Base-by-base conservation (phyloP, 2,329 filamentous ascomycete genomes). In the Aspergillus japonicus region DNA sequence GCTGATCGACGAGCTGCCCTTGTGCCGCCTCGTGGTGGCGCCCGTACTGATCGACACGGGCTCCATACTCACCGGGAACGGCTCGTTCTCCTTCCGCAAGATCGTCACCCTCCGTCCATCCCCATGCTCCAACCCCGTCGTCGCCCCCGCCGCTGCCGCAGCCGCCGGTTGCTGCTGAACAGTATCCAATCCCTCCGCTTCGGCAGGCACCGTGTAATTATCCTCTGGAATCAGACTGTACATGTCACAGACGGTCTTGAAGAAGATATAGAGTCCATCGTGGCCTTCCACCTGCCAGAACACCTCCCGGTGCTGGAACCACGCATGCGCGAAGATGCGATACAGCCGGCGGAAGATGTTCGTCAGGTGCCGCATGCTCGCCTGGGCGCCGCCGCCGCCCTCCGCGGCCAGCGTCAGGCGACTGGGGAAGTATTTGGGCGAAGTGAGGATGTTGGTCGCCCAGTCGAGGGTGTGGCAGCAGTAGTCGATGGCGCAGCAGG, bases 391-490 rank as follows among this genome's bases (percentile, higher is more conserved):
- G 48, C 76, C 77, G n/a, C 68, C 74, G 31, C 73, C 70, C 59
- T 78, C 77, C 5, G 75, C 74, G 29, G 85, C 85, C 48, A 88
- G 72, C 1, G 83, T 83, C 23, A 96, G 85, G 56, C 95, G 86
- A 68, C 91, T 96, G 0, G 95, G 94, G 73, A 99, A 99, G 72
- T 95, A 90, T 81, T 97, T 97, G 57, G 92, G 90, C 69, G 92
- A 95, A 2, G 94, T 96, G 59, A 99, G 88, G 21, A 94, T 90
- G 70, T 96, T 96, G 59, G 92, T 93, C 2, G 95, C 95, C 92
- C 94, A 98, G 79, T 99, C 95, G 48, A 99, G 87, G 0, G 95
- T 99, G 75, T 99, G 95, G 75, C 94, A 98, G 83, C 93, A 97
- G 80, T 99, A 99, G 78, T 99, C 95, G 72, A 99, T 97, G 54